These are phyloP conservation scores for Quercus ilex DNA, from an alignment of 306 rosid genomes.

Conservation along the genomic window DNA sequence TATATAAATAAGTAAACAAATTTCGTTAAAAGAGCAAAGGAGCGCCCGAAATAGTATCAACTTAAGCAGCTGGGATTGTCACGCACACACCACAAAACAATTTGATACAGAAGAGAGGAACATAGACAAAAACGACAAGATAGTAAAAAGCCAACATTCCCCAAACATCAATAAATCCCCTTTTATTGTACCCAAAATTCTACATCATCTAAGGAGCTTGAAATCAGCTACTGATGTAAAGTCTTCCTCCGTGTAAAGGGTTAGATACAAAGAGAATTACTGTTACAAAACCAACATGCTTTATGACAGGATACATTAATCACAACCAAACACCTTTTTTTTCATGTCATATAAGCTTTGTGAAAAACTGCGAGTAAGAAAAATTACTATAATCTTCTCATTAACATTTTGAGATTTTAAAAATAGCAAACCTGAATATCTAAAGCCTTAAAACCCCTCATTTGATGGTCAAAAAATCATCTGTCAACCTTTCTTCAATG, in stretches of 20 bases:
- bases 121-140: neutral
- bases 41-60: neutral
- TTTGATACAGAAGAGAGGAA: neutral
- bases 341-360: slow-evolving; percentile 18
- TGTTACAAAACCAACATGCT: neutral
- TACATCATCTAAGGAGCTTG: neutral
- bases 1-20: neutral
- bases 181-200: slow-evolving; percentile 1
- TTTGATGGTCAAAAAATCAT: slow-evolving; percentile 40
- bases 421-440: slow-evolving; percentile 34
- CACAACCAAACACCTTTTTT: neutral
- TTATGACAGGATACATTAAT: slow-evolving; percentile 2
- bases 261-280: neutral
- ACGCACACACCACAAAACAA: neutral
- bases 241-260: neutral
- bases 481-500: slow-evolving; percentile 32
- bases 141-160: neutral
- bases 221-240: neutral
- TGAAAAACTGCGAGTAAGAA: slow-evolving; percentile 1
- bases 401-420: slow-evolving; percentile 31
- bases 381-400: slow-evolving; percentile 21
- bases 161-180: neutral
- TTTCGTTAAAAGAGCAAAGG: too few relatives aligned
- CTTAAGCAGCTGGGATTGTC: neutral
- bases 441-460: slow-evolving; percentile 29